Evolutionary conservation across 352 stramenopile species (phyloP), one percentile per base, ranked within the genome.

Genomic region (Globisporangium nagaii): DNA sequence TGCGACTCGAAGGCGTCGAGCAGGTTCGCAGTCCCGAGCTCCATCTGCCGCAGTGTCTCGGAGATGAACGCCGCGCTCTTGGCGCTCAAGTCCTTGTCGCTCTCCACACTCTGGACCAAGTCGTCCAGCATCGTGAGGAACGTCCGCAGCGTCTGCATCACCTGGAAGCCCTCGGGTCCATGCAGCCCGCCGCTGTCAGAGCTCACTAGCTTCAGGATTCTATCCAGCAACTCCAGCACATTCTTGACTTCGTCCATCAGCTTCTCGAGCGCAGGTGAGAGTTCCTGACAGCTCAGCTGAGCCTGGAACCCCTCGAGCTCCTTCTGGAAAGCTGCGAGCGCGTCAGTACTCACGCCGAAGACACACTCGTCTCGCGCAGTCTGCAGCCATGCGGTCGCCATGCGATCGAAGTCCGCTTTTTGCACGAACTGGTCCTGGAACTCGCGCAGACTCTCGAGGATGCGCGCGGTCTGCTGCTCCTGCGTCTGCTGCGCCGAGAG

Each of bases 1-100:
- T 88, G 77, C 48, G 64, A 58, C 47, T 88, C 77, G 20, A 80
- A 59, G 3, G 56, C 71, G 3, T 86, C 75, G 19, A 88, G 55
- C 9, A 88, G 27, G 36, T 71, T 84, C 4, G 75, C 78, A 0
- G 73, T 84, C 3, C 78, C 78, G 12, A 85, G 50, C 25, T 88
- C 75, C 78, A 88, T 88, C 25, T 68, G 69, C 34, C 71, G 73
- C 40, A 79, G 70, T n/a, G 65, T 56, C n/a, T 67, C 53, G 1
- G 66, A 62, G 13, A 86, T 35, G 22, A 83, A 77, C 8, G 27
- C 53, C 0, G 55, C 28, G 15, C 61, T 62, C 15, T 51, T 43
- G 8, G 59, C 35, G 15, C 19, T 54, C 27, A 58, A 41, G 1
- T 66, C 51, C 17, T 69, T 52, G 12, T 68, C 65, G 35, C 42